phyloP scores from a whole-genome alignment of 2,329 filamentous ascomycete species.

The Beauveria rudraprayagi region DNA sequence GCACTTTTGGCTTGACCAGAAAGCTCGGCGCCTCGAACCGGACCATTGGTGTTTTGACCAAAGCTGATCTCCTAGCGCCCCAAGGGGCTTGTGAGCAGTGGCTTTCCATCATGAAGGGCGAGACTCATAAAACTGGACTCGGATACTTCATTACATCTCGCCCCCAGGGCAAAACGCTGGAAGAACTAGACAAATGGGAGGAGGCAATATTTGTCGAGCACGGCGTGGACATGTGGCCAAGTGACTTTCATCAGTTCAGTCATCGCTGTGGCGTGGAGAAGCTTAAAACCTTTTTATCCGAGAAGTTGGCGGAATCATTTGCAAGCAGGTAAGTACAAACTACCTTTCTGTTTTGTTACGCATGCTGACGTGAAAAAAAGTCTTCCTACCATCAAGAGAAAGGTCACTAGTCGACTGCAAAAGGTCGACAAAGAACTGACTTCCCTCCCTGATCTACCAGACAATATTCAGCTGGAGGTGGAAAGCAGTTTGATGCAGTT shows the following conservation, averaged over 20 bases:
- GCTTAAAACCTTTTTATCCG: conserved; percentile 43
- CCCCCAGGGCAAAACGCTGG: conserved; percentile 47
- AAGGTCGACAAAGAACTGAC: conserved; percentile 47
- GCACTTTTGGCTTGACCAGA: conserved; percentile 57
- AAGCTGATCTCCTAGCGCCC: conserved; percentile 63
- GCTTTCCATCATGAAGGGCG: conserved; percentile 52
- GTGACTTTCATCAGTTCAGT: conserved; percentile 37
- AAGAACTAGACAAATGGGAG: conserved; percentile 44
- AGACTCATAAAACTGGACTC: conserved; percentile 57
- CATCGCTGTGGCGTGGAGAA: conserved; percentile 46
- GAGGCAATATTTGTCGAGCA: conserved; percentile 41
- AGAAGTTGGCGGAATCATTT: conserved; percentile 46
- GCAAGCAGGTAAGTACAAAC: conserved; percentile 34
- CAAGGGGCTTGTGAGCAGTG: conserved; percentile 47
- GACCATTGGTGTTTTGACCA: conserved; percentile 73
- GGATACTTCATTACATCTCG: conserved; percentile 74
- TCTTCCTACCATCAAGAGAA: conserved; percentile 46
- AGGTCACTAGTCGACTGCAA: conserved; percentile 40
- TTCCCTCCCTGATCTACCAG: conserved; percentile 57
- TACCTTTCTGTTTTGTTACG: not conserved
- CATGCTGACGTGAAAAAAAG: conserved; percentile 21
- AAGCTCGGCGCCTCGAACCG: conserved; percentile 46
- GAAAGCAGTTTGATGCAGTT: conserved; percentile 52
- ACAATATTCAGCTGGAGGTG: conserved; percentile 60
- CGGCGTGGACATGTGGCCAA: conserved; percentile 37